Base-by-base conservation (phyloP, 768 basidiomycete species). In the Mycena vitilis region DNA sequence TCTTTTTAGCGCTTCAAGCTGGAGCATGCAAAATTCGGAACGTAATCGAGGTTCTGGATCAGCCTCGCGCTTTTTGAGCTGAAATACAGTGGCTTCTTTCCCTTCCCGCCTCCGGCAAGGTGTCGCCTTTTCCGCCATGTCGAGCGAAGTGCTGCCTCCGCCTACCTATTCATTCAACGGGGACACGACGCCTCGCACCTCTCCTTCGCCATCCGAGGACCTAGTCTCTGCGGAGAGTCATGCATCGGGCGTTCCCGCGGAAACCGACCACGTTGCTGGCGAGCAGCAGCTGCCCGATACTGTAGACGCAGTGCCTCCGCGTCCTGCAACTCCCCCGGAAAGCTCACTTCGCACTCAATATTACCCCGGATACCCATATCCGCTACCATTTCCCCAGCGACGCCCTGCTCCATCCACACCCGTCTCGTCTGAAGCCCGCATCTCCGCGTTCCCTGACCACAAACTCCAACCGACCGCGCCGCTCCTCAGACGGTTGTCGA, bases 41-140 rank as follows among this genome's bases (percentile, higher is more conserved):
- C 67, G 62, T 68, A 68, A 69, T 63, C 22, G 36, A 40, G 51
- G 62, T 69, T 69, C 62, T 68, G n/a, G 25, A 69, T 69, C 68
- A 61, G 68, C 68, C 68, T 69, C 47, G 63, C 68, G 67, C 53
- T n/a, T 48, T 54, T 58, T 38, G 60, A 30, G 51, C 56, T 59
- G 37, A 56, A 34, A 6, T 57, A 44, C 40, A 5, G 34, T 52
- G 60, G 45, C 60, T 56, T 61, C 60, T 51, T 64, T 38, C 30
- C 47, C 16, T 47, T 63, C 45, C 66, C 44, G 63, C 30, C 48
- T 51, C 48, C 48, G 34, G 40, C 45, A 51, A 23, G 65, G 34
- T 53, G 49, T 40, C 53, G n/a, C 45, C n/a, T 52, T 20, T 7
- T 54, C 36, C 36, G 44, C 56, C 47, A 60, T 65, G 54, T 63